Evolutionary conservation across 371 early-diverging fungal genomes (phyloP), one percentile per base, ranked within the genome.

Genomic region (Mortierella sp.): DNA sequence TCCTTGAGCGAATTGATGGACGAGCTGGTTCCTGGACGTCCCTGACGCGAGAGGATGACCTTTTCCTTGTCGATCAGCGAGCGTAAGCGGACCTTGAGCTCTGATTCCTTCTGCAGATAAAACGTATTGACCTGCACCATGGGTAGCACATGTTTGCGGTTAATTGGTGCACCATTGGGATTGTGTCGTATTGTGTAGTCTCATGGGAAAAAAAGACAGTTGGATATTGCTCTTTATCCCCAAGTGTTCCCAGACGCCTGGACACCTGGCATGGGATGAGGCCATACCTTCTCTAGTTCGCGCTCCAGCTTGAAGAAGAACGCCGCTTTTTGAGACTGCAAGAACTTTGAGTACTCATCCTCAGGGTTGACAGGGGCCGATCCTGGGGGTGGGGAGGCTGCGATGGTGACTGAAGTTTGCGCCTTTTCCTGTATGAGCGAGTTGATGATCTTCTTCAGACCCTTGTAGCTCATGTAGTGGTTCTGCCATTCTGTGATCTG

Each of bases 381-480:
- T 26, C 79, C 82, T 58, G 81, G 80, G 42, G 83, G 82, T 6
- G 80, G 82, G 18, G 72, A 54, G 1, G 83, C 78, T 13, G 85
- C 78, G 9, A 74, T 58, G 16, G 81, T 74, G 45, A 84, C 73
- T 21, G 81, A 69, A 0, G 66, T 67, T 16, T 72, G 64, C 3
- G 81, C 72, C 39, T 67, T 78, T 52, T 78, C 79, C 57, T 80
- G 62, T 45, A 71, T 80, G 31, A 93, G 79, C 38, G 90, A 88
- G 67, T 93, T 94, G 72, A 97, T 96, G 64, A 97, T 94, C 84
- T 96, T 96, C 81, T 97, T 97, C 50, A 97, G 87, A 26, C 90
- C 95, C 82, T 96, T 96, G 82, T 94, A 94, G 85, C 93, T 95
- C 83, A 97, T 85, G 76, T 95, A 96, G 78, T 96, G 94, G 56